Evolutionary conservation across 1,284 basidiomycete species (phyloP).

Genomic region (Rhodotorula sp.): DNA sequence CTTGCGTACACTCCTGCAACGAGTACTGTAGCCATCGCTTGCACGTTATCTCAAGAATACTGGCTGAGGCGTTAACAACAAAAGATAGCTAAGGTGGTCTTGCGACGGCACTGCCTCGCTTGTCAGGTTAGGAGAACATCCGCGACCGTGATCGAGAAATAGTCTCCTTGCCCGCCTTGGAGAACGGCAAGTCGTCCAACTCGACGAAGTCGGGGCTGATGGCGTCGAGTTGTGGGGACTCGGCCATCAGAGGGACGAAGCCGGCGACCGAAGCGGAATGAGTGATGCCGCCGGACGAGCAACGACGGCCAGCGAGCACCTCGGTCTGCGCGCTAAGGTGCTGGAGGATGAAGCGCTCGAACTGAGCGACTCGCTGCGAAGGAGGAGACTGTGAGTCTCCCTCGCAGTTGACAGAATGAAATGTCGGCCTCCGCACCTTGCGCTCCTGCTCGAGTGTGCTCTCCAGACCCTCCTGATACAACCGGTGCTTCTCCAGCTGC

Average conservation of each 20-base stretch:
- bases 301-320: constrained; percentile 16
- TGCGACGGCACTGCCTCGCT: too few species aligned
- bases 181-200: constrained; percentile 18
- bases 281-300: constrained; percentile 17
- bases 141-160: constrained; percentile 20
- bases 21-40: too few species aligned
- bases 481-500: constrained; percentile 58
- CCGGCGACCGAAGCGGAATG: constrained; percentile 6
- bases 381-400: background rate
- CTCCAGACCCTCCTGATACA: constrained; percentile 58
- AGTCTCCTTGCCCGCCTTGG: constrained; percentile 15
- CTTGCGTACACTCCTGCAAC: too few species aligned
- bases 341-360: constrained; percentile 40
- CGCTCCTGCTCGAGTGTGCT: constrained; percentile 51
- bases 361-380: constrained; percentile 31
- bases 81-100: too few species aligned
- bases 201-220: constrained; percentile 29
- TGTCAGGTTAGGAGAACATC: constrained; percentile 3
- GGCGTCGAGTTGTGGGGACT: constrained; percentile 23
- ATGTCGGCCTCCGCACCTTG: constrained; percentile 26
- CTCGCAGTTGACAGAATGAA: background rate
- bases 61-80: too few species aligned
- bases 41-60: too few species aligned
- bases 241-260: constrained; percentile 24
- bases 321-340: constrained; percentile 26